Conservation (phyloP, 345 rosid species). For the Punica granatum region DNA sequence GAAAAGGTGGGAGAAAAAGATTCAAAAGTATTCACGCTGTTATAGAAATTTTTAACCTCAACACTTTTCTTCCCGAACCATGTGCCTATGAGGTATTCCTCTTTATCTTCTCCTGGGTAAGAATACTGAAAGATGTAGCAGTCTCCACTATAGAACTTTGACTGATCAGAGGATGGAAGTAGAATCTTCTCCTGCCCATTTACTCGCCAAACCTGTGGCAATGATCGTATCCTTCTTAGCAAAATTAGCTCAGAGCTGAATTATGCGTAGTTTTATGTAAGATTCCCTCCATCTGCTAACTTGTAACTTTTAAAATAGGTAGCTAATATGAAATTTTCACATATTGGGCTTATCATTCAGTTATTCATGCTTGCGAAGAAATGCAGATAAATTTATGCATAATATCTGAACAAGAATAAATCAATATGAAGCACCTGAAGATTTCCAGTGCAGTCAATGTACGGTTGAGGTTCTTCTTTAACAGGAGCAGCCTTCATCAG, state of each 20-base stretch:
- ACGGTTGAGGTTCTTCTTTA: constrained; percentile 77
- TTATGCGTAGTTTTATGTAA: neutral
- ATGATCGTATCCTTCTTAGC: constrained; percentile 7
- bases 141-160: constrained; percentile 81
- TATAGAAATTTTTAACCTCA: constrained; percentile 46
- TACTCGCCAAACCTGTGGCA: constrained; percentile 75
- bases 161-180: constrained; percentile 74
- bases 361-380: neutral
- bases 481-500: constrained; percentile 67
- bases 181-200: constrained; percentile 61
- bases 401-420: neutral
- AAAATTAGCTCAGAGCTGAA: constrained; percentile 3
- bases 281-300: neutral
- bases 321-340: neutral
- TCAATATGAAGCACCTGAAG: constrained; percentile 51
- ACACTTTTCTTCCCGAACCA: constrained; percentile 92
- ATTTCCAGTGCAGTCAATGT: constrained; percentile 90
- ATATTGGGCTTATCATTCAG: neutral
- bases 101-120: constrained; percentile 89
- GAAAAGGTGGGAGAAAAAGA: neutral
- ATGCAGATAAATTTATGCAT: neutral
- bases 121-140: constrained; percentile 86
- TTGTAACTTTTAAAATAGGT: neutral
- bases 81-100: constrained; percentile 82
- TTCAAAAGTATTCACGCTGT: neutral